Base-by-base conservation (phyloP, 192 early-diverging fungal genomes). In the Diversispora epigaea region DNA sequence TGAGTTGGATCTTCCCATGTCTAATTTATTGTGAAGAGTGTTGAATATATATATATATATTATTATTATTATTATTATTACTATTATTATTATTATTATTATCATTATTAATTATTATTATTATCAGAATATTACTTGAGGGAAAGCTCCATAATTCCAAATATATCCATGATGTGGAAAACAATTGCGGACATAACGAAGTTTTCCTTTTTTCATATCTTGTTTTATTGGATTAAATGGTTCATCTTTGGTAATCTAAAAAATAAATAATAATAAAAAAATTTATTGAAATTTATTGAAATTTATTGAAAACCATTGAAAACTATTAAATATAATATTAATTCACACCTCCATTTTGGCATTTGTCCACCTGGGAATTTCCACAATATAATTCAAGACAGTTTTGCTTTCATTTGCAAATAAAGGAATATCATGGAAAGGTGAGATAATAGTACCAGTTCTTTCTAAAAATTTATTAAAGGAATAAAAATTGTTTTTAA, bases 91-190 rank as follows among this genome's bases (percentile, higher is more conserved):
- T 32, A 32, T 32, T 32, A 32, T 32, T 32, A 32, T 32, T 32
- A 32, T 32, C 2, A 32, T 32, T 32, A 32, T 32, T 32, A 32
- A 32, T 32, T 32, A 32, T 32, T 32, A 32, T 32, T 2, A 32
- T 32, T 32, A 32, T 32, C 2, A 32, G 25, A 77, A 17, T 22
- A 49, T 71, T 82, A 90, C 89, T 79, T 96, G 95, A 44, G 97
- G 97, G 79, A 99, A 88, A 75, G 96, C 96, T 80, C 97, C 97
- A 79, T 99, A 98, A 95, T 99, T 99, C 97, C 97, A 99, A 85
- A 99, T 98, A 85, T 99, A 99, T 74, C 97, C 97, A 85, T 99
- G 94, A 91, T 98, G 95, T 9, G 97, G 97, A 92, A 98, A 99
- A 84, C 93, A 92, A 91, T 99, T 98, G 82, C 95, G 91, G 74